A percentile compares a stretch with the other conserved stretches of the same genome.
Conservation (phyloP, 2,329 filamentous ascomycete species). For the Sporothrix variecibatus region DNA sequence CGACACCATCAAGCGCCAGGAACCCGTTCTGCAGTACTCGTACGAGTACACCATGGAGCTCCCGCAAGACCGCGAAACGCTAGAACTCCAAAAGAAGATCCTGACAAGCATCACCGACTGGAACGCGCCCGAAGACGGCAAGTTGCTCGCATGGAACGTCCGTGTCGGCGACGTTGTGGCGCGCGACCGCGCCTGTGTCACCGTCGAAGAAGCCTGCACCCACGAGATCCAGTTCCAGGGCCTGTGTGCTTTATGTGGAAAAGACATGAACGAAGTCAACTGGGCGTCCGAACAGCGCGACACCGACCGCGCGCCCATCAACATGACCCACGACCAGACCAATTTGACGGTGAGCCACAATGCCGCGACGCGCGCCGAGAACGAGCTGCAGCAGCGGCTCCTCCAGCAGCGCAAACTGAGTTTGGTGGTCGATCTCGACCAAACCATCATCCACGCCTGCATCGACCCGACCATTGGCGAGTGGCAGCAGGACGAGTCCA, state of each 20-base stretch:
- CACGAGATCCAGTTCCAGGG: conserved; percentile 91
- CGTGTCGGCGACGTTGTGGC: conserved; percentile 64
- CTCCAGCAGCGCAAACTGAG: conserved; percentile 81
- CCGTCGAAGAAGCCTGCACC: conserved; percentile 86
- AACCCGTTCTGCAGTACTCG: conserved; percentile 81
- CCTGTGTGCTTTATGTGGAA: conserved; percentile 87
- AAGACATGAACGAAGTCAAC: conserved; percentile 90
- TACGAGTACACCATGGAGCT: conserved; percentile 79
- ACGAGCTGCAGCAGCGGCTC: conserved; percentile 81
- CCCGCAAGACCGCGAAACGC: conserved; percentile 60
- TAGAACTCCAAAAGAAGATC: conserved; percentile 65
- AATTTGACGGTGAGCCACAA: conserved; percentile 79
- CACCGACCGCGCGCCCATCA: conserved; percentile 84
- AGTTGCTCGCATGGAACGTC: conserved; percentile 75
- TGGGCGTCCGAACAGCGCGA: conserved; percentile 81
- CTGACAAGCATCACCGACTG: conserved; percentile 74
- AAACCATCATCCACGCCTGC: conserved; percentile 97
- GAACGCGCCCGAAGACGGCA: conserved; percentile 81
- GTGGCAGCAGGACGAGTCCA: conserved; percentile 85
- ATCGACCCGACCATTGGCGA: conserved; percentile 95
- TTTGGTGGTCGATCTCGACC: conserved; percentile 93
- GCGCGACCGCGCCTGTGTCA: conserved; percentile 61
- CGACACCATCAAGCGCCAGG: conserved; percentile 73
- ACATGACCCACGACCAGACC: conserved; percentile 91
- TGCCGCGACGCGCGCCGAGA: conserved; percentile 79